Conservation (phyloP, 2,329 filamentous ascomycete species). For the Blastomyces emzantsi region DNA sequence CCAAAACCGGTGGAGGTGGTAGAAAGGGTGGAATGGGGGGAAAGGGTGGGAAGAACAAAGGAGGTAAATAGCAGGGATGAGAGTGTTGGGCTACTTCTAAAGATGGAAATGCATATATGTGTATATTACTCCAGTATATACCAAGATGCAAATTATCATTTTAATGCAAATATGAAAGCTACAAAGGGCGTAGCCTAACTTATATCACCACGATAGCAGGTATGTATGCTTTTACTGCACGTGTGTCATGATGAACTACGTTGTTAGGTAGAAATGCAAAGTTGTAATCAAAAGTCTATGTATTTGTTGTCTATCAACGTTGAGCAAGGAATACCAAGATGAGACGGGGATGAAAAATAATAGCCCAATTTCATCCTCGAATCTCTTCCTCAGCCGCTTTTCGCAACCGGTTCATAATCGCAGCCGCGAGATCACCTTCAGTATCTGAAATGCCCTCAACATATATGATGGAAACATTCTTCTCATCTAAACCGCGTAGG, state of each 20-base stretch:
- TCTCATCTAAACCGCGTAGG: conserved; percentile 71
- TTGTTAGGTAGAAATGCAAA: conserved; percentile 6
- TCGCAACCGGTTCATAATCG: conserved; percentile 72
- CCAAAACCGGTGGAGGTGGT: conserved; percentile 20
- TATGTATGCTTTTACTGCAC: background rate
- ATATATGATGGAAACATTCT: conserved; percentile 71
- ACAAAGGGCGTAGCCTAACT: background rate
- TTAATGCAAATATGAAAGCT: background rate
- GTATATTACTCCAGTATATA: background rate
- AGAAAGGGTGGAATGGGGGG: conserved; percentile 29
- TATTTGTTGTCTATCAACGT: background rate
- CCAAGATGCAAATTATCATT: background rate
- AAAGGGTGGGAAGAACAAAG: conserved; percentile 27
- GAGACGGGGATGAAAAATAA: conserved; percentile 17
- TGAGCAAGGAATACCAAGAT: background rate
- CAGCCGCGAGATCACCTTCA: conserved; percentile 72
- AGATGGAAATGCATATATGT: background rate
- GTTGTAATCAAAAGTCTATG: background rate
- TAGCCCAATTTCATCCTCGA: conserved; percentile 36
- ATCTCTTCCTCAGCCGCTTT: conserved; percentile 59
- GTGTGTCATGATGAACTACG: background rate
- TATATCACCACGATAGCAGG: background rate
- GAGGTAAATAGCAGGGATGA: conserved; percentile 16
- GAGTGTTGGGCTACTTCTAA: background rate
- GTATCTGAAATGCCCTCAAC: conserved; percentile 72